Percentiles rank a stretch among this genome's conserved stretches.
These are phyloP conservation scores for Penicillium hesseltinei DNA, from an alignment of 2,329 filamentous ascomycete species.

Conservation along the genomic window DNA sequence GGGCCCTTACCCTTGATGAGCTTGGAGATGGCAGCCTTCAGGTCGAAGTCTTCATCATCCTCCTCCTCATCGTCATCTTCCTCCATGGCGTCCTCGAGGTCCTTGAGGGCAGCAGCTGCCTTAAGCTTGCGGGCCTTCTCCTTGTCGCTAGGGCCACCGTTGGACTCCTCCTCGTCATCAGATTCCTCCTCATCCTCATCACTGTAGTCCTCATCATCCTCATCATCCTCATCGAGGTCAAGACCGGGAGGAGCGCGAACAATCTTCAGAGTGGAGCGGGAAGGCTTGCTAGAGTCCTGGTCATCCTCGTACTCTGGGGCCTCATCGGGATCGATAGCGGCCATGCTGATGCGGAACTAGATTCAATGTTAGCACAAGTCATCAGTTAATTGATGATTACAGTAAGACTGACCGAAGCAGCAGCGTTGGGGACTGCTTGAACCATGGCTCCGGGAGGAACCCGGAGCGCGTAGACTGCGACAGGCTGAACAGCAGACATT, in stretches of 20 bases:
- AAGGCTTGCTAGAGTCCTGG: conserved; percentile 59
- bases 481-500: conserved; percentile 55
- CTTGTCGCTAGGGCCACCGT: conserved; percentile 89
- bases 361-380: conserved; percentile 6
- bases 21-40: conserved; percentile 52
- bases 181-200: conserved; percentile 52
- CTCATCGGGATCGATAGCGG: conserved; percentile 88
- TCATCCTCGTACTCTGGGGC: conserved; percentile 64
- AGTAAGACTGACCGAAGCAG: conserved; percentile 69
- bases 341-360: conserved; percentile 97
- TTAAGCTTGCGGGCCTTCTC: conserved; percentile 84
- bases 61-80: conserved; percentile 58
- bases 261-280: conserved; percentile 86
- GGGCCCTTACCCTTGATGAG: conserved; percentile 68
- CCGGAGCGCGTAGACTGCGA: conserved; percentile 88
- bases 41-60: conserved; percentile 60
- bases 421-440: conserved; percentile 73
- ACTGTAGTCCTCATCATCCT: conserved; percentile 55
- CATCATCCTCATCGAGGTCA: conserved; percentile 60
- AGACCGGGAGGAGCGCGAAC: conserved; percentile 67
- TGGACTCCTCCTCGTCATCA: conserved; percentile 73
- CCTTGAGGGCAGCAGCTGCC: conserved; percentile 72
- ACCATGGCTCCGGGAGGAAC: conserved; percentile 83
- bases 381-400: background rate
- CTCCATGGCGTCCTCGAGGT: conserved; percentile 67